Percentiles rank a stretch among this genome's conserved stretches.
Conservation (phyloP, 495 filamentous ascomycete genomes). For the Hypoxylon perforatum region DNA sequence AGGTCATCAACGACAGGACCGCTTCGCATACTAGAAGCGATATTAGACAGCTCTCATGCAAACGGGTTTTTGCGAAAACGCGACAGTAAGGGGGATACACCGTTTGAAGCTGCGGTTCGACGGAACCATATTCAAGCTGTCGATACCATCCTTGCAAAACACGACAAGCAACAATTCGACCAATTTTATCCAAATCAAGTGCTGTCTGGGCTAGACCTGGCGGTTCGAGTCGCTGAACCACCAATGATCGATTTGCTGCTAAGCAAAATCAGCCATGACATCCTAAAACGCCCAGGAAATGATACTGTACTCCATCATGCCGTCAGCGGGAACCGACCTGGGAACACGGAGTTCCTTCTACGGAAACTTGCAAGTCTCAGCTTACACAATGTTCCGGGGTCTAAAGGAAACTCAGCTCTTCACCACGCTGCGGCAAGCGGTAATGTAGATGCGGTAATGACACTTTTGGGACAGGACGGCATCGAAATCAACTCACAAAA, state of each 20-base stretch:
- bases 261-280: conserved; percentile 1
- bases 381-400: conserved; percentile 14
- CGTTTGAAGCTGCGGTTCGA: conserved; percentile 35
- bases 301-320: conserved; percentile 26
- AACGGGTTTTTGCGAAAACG: conserved; percentile 13
- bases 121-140: conserved; percentile 35
- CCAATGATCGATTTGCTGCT: conserved; percentile 23
- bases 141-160: conserved; percentile 27
- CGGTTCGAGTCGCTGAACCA: conserved; percentile 12
- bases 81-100: conserved; percentile 28
- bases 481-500: conserved; percentile 22
- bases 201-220: conserved; percentile 20
- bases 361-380: conserved; percentile 18
- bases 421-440: conserved; percentile 32
- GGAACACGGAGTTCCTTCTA: conserved; percentile 28
- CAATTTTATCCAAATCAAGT: conserved; percentile 23
- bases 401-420: conserved; percentile 17
- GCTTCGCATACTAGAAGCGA: conserved; percentile 27
- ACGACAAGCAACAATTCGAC: conserved; percentile 12
- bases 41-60: conserved; percentile 27
- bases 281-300: background rate
- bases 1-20: conserved; percentile 22
- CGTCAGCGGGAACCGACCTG: conserved; percentile 25
- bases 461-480: conserved; percentile 13
- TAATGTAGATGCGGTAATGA: conserved; percentile 23